Conservation (phyloP, 2,329 filamentous ascomycete species). For the Paecilomyces sp. region DNA sequence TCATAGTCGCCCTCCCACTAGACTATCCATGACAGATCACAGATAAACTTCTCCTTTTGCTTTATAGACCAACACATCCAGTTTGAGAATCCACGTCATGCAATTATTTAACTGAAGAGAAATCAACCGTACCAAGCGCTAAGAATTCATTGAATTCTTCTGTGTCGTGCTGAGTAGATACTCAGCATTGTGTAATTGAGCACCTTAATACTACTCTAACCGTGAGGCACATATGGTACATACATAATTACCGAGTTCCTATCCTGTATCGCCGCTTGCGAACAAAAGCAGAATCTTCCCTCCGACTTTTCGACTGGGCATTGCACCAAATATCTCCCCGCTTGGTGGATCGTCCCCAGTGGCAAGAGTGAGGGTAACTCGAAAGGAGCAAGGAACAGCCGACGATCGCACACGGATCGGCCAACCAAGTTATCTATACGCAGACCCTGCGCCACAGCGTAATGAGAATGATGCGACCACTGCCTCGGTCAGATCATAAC, state of each 20-base stretch:
- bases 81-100: background rate
- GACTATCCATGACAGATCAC: conserved; percentile 36
- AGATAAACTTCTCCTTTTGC: background rate
- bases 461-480: background rate
- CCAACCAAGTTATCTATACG: background rate
- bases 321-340: background rate
- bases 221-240: no score
- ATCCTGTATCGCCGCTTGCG: background rate
- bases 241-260: no score
- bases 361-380: background rate
- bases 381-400: background rate
- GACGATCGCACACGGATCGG: background rate
- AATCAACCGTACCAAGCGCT: no score
- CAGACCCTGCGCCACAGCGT: background rate
- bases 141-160: no score
- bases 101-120: no score
- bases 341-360: background rate
- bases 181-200: no score
- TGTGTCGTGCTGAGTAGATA: no score
- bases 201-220: no score
- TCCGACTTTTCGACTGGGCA: background rate
- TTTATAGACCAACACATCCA: background rate
- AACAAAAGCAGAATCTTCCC: background rate
- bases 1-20: conserved; percentile 31
- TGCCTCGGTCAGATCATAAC: background rate